Base-by-base conservation (phyloP, 768 basidiomycete species). In the Xerocomellus dryophilus region DNA sequence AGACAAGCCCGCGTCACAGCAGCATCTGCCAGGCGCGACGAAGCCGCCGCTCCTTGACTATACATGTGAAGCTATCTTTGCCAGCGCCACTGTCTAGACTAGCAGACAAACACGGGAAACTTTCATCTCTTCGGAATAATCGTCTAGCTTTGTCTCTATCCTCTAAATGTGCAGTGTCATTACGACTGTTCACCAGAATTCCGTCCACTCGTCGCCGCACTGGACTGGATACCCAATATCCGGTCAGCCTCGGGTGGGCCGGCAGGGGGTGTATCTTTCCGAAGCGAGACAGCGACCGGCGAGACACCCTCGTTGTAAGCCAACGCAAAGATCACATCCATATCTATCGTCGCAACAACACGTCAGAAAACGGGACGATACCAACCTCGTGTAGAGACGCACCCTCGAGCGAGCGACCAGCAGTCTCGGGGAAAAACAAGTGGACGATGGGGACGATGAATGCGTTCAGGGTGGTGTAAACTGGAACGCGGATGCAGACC, bases 341-440 rank as follows among this genome's bases (percentile, higher is more conserved):
- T 78, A 43, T 80, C 71, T 72, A 23, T 18, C 50, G 41, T 43
- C 18, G 7, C 21, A 36, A 40, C 14, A 21, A 31, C 17, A 3
- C 4, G 20, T 63, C 29, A 59, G 23, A n/a, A 42, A 40, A 25
- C 23, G 1, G 15, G n/a, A 31, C 7, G 18, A 23, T 3, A 10
- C 9, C 14, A n/a, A n/a, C n/a, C n/a, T 11, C 15, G 2, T 15
- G 6, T 12, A n/a, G 6, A 45, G 11, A 63, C 62, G n/a, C 50
- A 73, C 76, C 81, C 71, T 83, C 82, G 17, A 83, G 66, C 0
- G 81, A 83, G 40, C 81, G 77, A 23, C 81, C 80, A 17, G 81
- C 77, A 4, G 82, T 84, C 69, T 84, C 82, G 55, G 74, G 83
- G 70, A 83, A 83, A 71, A 81, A 84, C 46, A 82, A 61, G 61